Conservation (phyloP, 2,329 filamentous ascomycete species). For the Colletotrichum aenigma region DNA sequence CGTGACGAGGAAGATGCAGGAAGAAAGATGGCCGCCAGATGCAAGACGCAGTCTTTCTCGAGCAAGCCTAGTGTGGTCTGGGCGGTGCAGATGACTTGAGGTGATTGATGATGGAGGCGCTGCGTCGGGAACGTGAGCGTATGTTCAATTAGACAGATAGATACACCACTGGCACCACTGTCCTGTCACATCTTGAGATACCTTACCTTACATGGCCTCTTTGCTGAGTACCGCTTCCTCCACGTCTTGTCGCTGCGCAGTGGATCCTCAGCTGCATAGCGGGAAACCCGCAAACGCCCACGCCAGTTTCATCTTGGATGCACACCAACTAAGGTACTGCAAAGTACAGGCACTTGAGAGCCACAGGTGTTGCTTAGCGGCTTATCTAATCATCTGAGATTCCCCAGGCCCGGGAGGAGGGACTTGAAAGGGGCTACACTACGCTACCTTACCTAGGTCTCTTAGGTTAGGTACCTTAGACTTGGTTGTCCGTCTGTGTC, state of each 20-base stretch:
- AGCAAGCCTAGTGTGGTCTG: background rate
- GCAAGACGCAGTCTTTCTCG: background rate
- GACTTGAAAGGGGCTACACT: background rate
- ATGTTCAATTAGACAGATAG: background rate
- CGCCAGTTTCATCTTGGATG: background rate
- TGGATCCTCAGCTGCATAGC: background rate
- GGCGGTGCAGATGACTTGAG: background rate
- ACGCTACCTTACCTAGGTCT: no score
- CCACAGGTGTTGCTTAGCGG: background rate
- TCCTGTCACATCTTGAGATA: background rate
- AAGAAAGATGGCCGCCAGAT: background rate
- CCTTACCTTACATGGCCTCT: background rate
- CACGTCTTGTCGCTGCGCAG: background rate
- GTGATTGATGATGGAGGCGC: background rate
- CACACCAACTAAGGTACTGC: background rate
- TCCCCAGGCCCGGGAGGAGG: background rate
- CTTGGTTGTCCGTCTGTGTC: background rate
- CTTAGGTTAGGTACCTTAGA: no score
- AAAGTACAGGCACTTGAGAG: background rate
- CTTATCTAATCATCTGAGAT: background rate
- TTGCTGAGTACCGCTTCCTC: background rate
- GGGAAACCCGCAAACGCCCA: background rate
- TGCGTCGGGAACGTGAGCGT: background rate
- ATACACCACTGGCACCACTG: background rate
- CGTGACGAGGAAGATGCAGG: background rate